Evolutionary conservation across 192 early-diverging fungal species (phyloP).

Genomic region (Kappamyces sp.): DNA sequence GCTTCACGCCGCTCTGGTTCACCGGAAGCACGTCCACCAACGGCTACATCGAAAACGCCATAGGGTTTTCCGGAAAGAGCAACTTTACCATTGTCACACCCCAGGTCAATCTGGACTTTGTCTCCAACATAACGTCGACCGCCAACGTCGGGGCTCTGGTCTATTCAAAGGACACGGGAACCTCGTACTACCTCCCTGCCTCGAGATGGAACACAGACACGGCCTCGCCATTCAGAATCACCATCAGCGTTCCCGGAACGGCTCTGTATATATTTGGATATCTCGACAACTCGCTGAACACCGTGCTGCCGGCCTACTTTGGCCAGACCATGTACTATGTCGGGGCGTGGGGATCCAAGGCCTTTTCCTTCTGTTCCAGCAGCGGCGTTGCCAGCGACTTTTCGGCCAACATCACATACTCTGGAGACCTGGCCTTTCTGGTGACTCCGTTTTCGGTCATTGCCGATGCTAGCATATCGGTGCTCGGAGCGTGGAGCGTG

Average conservation of each 20-base stretch:
- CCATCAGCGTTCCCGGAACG: neutral
- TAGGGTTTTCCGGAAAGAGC: too few species aligned
- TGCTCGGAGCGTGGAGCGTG: too few species aligned
- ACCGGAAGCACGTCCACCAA: constrained; percentile 1
- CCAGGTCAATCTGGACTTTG: neutral
- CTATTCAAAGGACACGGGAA: neutral
- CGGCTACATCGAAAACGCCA: constrained; percentile 4
- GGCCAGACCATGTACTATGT: neutral
- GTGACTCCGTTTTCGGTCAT: constrained; percentile 7
- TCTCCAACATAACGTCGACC: neutral
- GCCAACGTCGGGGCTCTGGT: constrained; percentile 11
- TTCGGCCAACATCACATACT: neutral
- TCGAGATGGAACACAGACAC: neutral
- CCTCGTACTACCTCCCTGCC: neutral
- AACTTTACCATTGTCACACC: neutral
- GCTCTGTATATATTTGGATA: neutral
- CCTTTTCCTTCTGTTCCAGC: constrained; percentile 7
- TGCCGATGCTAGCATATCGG: neutral
- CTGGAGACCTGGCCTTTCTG: constrained; percentile 2
- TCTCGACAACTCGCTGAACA: constrained; percentile 3
- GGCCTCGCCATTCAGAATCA: neutral
- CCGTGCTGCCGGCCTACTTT: constrained; percentile 2
- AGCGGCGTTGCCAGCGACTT: too few species aligned
- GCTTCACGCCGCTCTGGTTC: constrained; percentile 2
- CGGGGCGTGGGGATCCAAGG: constrained; percentile 2